Evolutionary conservation across 2,329 filamentous ascomycete genomes (phyloP), one percentile per base, ranked within the genome.

Genomic region (Paecilomyces dactylethromorphus): DNA sequence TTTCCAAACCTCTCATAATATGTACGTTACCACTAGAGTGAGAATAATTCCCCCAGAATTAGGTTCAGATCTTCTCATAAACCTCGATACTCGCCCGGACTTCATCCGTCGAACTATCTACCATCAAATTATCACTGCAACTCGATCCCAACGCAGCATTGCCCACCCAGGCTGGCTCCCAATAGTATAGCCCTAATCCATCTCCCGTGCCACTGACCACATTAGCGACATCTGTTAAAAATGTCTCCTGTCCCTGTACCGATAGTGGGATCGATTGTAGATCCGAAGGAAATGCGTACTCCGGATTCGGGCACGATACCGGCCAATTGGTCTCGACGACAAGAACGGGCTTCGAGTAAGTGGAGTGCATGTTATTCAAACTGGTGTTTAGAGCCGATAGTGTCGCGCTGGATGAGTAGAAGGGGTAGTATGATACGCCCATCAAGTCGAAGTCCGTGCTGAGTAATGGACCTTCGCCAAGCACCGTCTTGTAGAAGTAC

Each of bases 281-380:
- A 64, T 89, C 87, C 12, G 77, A 75, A 0, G 87, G 87, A 68
- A 89, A 90, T 0, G 77, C 62, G 61, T 83, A 83, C 1, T 69
- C 74, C 0, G 87, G 85, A 18, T 76, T 80, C 0, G 85, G 80
- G 67, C 88, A 91, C 1, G 78, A 79, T 0, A 78, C 82, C 0
- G 88, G 88, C 87, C 87, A 91, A 74, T 91, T 78, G 0, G 84
- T 87, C 73, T 91, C 88, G 0, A 85, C 86, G 3, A 91, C 84
- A n/a, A 87, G 76, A 5, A 91, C 75, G 45, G 84, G 78, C 73
- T 91, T 91, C 8, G 79, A 80, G 77, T 85, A 91, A 3, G 77
- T 81, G 50, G 71, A 78, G 12, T 82, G 82, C 78, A 91, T 81
- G 58, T 85, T 85, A 3, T 68, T 76, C 59, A 91, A 68, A 15